A percentile compares a stretch with the other conserved stretches of the same genome.
phyloP scores from a whole-genome alignment of 768 basidiomycete species.

The Termitomyces heimii region DNA sequence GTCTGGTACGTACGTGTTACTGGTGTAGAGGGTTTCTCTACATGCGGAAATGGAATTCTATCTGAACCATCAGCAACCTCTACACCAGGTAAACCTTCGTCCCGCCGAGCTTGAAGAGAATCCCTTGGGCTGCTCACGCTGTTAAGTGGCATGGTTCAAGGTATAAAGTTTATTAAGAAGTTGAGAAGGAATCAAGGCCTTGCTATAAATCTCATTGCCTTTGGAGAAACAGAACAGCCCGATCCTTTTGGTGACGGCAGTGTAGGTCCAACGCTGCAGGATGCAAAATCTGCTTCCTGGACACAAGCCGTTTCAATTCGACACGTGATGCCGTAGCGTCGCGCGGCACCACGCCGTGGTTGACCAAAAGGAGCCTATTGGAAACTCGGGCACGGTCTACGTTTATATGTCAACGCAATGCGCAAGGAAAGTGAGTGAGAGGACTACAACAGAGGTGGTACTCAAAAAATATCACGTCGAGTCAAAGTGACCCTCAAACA shows the following conservation, averaged over 20 bases:
- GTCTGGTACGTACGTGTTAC: neutral
- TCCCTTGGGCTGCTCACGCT: neutral
- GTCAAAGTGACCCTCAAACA: neutral
- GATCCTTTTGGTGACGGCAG: constrained; percentile 3
- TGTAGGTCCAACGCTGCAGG: neutral
- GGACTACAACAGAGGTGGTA: neutral
- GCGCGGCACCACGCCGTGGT: neutral
- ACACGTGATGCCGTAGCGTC: constrained; percentile 5
- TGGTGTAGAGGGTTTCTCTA: neutral
- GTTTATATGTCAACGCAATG: neutral
- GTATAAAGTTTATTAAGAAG: neutral
- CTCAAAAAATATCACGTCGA: neutral
- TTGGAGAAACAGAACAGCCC: neutral
- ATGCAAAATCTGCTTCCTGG: neutral
- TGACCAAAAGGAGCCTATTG: neutral
- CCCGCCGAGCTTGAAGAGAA: neutral
- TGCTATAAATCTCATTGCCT: constrained; percentile 4
- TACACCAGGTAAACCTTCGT: neutral
- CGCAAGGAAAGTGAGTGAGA: neutral
- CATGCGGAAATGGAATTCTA: constrained; percentile 5
- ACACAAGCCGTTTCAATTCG: neutral
- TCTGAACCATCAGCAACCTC: neutral
- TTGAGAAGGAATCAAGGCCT: neutral
- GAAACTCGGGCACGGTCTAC: neutral
- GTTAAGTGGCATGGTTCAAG: neutral